These are phyloP conservation scores for Cinnamomum chago DNA, from an alignment of 164 flowering plant genomes.

Conservation along the genomic window DNA sequence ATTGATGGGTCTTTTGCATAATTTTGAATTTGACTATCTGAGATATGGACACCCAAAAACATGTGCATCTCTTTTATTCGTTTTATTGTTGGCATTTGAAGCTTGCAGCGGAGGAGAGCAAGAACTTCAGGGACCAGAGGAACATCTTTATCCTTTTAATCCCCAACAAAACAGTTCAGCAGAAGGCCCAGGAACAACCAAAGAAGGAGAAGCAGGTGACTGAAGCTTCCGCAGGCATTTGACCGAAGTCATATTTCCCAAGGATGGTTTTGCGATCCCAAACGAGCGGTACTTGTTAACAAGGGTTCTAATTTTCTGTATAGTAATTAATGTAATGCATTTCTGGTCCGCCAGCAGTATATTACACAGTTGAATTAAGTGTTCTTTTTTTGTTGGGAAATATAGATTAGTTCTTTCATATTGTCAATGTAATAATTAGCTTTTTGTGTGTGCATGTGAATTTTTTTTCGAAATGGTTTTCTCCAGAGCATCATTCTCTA, in stretches of 20 bases:
- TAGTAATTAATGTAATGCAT: slow-evolving; percentile 13
- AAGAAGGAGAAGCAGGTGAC: slow-evolving; percentile 49
- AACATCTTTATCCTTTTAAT: slow-evolving; percentile 53
- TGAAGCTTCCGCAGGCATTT: slow-evolving; percentile 58
- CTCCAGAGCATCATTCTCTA: too few relatives aligned
- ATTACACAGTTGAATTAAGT: neutral
- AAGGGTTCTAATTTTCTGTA: slow-evolving; percentile 18
- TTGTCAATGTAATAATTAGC: too few relatives aligned
- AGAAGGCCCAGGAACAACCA: slow-evolving; percentile 56
- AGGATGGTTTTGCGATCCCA: slow-evolving; percentile 3
- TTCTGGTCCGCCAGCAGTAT: neutral
- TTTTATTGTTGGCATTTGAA: slow-evolving; percentile 23
- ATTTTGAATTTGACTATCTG: too few relatives aligned
- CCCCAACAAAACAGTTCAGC: slow-evolving; percentile 65
- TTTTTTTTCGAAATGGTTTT: too few relatives aligned
- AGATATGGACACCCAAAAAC: too few relatives aligned
- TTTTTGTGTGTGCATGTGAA: too few relatives aligned
- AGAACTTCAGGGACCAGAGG: slow-evolving; percentile 55
- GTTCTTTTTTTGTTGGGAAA: neutral
- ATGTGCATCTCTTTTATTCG: too few relatives aligned
- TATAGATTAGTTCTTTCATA: too few relatives aligned
- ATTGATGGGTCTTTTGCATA: too few relatives aligned
- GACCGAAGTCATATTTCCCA: slow-evolving; percentile 10
- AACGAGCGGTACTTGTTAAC: slow-evolving; percentile 2
- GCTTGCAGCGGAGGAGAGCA: slow-evolving; percentile 77